These are phyloP conservation scores for Crucihimalaya himalaica DNA, from an alignment of 345 rosid genomes.

Conservation along the genomic window DNA sequence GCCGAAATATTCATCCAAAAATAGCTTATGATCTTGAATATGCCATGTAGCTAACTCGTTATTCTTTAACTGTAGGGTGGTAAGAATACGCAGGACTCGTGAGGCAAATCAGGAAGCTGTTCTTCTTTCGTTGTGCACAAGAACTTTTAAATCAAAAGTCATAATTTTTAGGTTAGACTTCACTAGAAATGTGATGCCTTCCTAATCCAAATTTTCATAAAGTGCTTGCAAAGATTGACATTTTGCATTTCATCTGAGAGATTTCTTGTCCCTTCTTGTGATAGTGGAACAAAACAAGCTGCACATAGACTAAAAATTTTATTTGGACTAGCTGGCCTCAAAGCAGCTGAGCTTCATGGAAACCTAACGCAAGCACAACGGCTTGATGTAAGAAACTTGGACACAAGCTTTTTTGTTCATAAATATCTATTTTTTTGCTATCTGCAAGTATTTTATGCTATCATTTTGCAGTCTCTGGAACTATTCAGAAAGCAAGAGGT, in stretches of 20 bases:
- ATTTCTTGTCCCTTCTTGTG: slow-evolving; percentile 31
- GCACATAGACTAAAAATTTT: slow-evolving; percentile 95
- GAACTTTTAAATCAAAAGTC: slow-evolving; percentile 80
- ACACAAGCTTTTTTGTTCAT: slow-evolving; percentile 7
- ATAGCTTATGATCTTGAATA: slow-evolving; percentile 5
- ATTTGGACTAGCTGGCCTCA: slow-evolving; percentile 78
- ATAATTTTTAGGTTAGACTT: slow-evolving; percentile 81
- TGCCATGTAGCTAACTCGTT: neutral
- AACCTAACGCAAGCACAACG: slow-evolving; percentile 97
- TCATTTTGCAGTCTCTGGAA: slow-evolving; percentile 74
- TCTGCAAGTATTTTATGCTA: slow-evolving; percentile 22
- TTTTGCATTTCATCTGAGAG: slow-evolving; percentile 17
- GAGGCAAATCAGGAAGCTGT: slow-evolving; percentile 93
- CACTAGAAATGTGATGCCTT: slow-evolving; percentile 8
- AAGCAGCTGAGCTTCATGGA: slow-evolving; percentile 98
- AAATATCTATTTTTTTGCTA: neutral
- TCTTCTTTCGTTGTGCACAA: slow-evolving; percentile 88
- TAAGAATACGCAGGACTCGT: slow-evolving; percentile 87
- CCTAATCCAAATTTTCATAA: neutral
- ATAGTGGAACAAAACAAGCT: slow-evolving; percentile 94
- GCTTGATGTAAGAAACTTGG: slow-evolving; percentile 71
- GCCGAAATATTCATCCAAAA: slow-evolving; percentile 3
- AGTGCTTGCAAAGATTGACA: slow-evolving; percentile 5
- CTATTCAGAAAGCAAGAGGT: slow-evolving; percentile 89
- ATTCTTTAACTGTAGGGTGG: slow-evolving; percentile 59